Evolutionary conservation across 1,139 yeast species (phyloP).

Genomic region (Geotrichum cucujoidarum): DNA sequence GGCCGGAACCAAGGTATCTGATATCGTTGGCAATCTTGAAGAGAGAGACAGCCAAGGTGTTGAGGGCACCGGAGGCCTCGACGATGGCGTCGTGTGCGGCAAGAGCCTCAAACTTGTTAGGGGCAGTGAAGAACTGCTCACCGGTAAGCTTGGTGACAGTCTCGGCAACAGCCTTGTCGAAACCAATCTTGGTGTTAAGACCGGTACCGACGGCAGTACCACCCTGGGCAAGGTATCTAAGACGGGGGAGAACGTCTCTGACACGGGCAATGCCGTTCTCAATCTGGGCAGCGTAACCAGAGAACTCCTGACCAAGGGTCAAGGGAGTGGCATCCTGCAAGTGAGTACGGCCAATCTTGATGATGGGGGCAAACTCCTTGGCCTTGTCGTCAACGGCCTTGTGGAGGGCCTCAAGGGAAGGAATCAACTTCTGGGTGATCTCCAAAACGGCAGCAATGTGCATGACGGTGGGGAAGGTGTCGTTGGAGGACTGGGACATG

Average conservation of each 20-base stretch:
- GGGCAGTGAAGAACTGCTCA: constrained; percentile 84
- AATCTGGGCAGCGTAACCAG: constrained; percentile 92
- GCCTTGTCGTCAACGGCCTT: constrained; percentile 71
- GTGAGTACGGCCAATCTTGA: constrained; percentile 98
- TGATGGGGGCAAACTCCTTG: constrained; percentile 78
- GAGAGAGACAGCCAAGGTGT: constrained; percentile 88
- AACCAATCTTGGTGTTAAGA: constrained; percentile 86
- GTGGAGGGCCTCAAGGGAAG: constrained; percentile 72
- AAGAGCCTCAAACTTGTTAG: constrained; percentile 96
- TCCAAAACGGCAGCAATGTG: constrained; percentile 97
- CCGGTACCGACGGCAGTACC: constrained; percentile 99
- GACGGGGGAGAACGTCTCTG: constrained; percentile 67
- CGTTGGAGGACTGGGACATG: constrained; percentile 97
- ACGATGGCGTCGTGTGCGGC: constrained; percentile 99
- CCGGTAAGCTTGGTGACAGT: constrained; percentile 82
- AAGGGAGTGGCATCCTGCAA: constrained; percentile 98
- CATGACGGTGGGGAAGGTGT: constrained; percentile 98
- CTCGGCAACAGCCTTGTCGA: constrained; percentile 76
- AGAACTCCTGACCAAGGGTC: constrained; percentile 95
- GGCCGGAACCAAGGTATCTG: constrained; percentile 97
- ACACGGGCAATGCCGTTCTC: constrained; percentile 86
- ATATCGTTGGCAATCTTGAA: constrained; percentile 97
- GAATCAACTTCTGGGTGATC: constrained; percentile 67
- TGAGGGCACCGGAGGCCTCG: constrained; percentile 94
- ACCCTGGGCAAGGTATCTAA: constrained; percentile 90